Percentiles rank a stretch among this genome's conserved stretches.
These are phyloP conservation scores for Aschersonia sp. DNA, from an alignment of 2,329 filamentous ascomycete genomes.

Conservation along the genomic window DNA sequence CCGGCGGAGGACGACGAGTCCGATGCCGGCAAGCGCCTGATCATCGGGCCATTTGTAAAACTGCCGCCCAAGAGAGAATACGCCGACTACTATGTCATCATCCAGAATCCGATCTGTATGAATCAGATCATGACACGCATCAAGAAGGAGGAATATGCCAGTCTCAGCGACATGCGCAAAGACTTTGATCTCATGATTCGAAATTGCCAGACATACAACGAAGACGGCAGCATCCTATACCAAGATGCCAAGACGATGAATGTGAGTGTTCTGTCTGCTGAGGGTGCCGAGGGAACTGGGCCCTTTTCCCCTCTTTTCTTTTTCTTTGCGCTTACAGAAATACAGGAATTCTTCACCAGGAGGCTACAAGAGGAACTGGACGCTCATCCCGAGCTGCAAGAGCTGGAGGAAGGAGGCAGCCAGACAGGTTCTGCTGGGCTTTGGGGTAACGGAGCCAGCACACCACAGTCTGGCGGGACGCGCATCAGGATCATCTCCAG, in stretches of 20 bases:
- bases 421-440: slow-evolving; percentile 26
- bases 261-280: slow-evolving; percentile 36
- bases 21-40: slow-evolving; percentile 52
- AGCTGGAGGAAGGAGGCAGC: slow-evolving; percentile 33
- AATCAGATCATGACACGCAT: slow-evolving; percentile 90
- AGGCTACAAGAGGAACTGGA: slow-evolving; percentile 38
- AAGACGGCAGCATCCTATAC: slow-evolving; percentile 85
- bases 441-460: slow-evolving; percentile 39
- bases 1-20: slow-evolving; percentile 42
- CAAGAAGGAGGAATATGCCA: slow-evolving; percentile 86
- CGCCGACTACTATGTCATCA: slow-evolving; percentile 89
- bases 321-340: no score
- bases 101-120: slow-evolving; percentile 87
- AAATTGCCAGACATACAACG: slow-evolving; percentile 93
- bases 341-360: slow-evolving; percentile 40
- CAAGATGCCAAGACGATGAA: slow-evolving; percentile 87
- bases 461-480: slow-evolving; percentile 47
- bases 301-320: no score
- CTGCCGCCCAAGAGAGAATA: slow-evolving; percentile 80
- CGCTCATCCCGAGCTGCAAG: slow-evolving; percentile 38
- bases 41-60: slow-evolving; percentile 90
- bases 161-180: slow-evolving; percentile 61
- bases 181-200: slow-evolving; percentile 76
- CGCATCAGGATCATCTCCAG: slow-evolving; percentile 56
- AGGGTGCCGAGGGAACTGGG: neutral